Base-by-base conservation (phyloP, 1,139 yeast species). In the Taphrina confusa region DNA sequence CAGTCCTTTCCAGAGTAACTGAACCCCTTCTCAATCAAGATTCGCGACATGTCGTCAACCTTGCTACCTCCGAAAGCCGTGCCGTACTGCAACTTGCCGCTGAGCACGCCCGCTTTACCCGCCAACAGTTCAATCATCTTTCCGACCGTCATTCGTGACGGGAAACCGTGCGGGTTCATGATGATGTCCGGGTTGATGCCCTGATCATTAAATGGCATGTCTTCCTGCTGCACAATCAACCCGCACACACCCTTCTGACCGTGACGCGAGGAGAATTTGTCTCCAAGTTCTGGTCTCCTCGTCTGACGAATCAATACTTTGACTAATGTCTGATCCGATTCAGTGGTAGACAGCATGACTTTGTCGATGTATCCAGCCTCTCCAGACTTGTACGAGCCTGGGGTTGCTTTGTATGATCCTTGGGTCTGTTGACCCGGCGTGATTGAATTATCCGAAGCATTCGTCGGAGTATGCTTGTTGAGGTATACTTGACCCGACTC, bases 181-280 rank as follows among this genome's bases (percentile, higher is more conserved):
- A 92, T 92, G 66, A 92, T 90, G 75, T 92, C 98, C 0, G 98
- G 98, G 2, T 82, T 78, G 49, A 91, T 81, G 68, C 97, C 97
- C 64, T 83, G 81, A 68, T 91, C 97, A 70, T 85, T 87, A 72
- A 91, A 92, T 31, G 98, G 98, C 80, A 92, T 80, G 71, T 92
- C 98, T 71, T 90, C 97, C 70, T 91, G 97, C 69, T 88, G 91
- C 12, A 91, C 97, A 73, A 91, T 92, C 67, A 91, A 88, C 73
- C 97, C 97, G 78, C 97, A 91, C 33, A 92, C 97, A 81, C 98
- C 98, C 77, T 92, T 92, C 73, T 92, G 98, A 33, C 98, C 98
- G 73, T 90, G 97, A 73, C 97, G 84, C 1, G 96, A 89, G 2
- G 97, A 90, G 69, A 94, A 92, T 74, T 92, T 92, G 72, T 92